Base-by-base conservation (phyloP, 371 early-diverging fungal genomes). In the Lichtheimia corymbifera region DNA sequence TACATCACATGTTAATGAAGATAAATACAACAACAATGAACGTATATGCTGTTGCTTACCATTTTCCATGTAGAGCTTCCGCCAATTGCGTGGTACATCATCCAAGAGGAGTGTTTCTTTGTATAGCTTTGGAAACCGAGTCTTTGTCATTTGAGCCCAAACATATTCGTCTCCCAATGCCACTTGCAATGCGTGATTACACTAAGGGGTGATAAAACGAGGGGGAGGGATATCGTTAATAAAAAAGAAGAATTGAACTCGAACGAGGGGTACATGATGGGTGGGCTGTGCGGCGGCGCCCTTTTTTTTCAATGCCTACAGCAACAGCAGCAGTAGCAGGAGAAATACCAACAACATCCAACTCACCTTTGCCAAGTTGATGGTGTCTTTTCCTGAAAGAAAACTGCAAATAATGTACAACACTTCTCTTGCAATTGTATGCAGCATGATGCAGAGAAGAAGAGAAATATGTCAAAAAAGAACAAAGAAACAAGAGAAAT, bases 41-140 rank as follows among this genome's bases (percentile, higher is more conserved):
- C 30, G 20, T 35, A 41, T 14, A n/a, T 52, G 22, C 22, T 22
- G 1, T 1, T 22, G 22, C 28, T 28, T 44, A 51, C 58, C 68
- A 30, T 72, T 69, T 45, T 15, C 40, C 28, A 35, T 56, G 47
- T 62, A 62, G n/a, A 44, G 13, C 27, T 45, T 27, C 18, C 56
- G 62, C 62, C 62, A 62, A 18, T 40, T 24, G 41, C 2, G 27
- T 40, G 27, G 17, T 25, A 11, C 5, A 13, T 1, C n/a, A 4
- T 28, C 7, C 25, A 22, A 13, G 7, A 28, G 2, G 6, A 24
- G 17, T 27, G 28, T 58, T 17, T 15, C 13, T 15, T 45, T 15
- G 49, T 24, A 47, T 22, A 17, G 14, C 24, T 12, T 14, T 22
- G 44, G 45, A 56, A 44, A 43, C 4, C 44, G 41, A 18, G 22